phyloP scores from a whole-genome alignment of 2,329 filamentous ascomycete species.

The Canariomyces notabilis region DNA sequence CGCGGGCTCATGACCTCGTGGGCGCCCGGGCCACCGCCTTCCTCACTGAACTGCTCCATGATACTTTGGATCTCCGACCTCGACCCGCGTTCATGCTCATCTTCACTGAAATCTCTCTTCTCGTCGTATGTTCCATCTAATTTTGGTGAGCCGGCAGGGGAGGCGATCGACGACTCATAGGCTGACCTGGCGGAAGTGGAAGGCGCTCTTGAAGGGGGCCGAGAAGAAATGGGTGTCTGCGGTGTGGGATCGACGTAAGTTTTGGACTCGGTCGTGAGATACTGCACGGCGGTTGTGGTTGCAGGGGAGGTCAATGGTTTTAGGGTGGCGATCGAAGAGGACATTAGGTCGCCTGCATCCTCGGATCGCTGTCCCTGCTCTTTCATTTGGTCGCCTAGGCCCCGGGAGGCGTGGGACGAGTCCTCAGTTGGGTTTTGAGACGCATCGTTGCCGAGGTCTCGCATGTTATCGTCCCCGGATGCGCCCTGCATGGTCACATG shows the following conservation, averaged over 20 bases:
- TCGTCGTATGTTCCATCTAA: constrained; percentile 55
- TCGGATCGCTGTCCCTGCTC: constrained; percentile 5
- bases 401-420: not conserved
- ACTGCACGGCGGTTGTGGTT: constrained; percentile 35
- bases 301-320: constrained; percentile 41
- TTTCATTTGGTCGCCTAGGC: not conserved
- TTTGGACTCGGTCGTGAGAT: constrained; percentile 43
- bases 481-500: not conserved
- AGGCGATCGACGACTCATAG: constrained; percentile 37
- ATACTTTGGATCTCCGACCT: constrained; percentile 91
- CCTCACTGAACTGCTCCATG: constrained; percentile 90
- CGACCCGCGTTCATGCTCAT: constrained; percentile 63
- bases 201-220: constrained; percentile 55
- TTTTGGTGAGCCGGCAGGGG: constrained; percentile 50
- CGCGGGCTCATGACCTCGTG: constrained; percentile 91
- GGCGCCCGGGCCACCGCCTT: constrained; percentile 62
- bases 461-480: constrained; percentile 10
- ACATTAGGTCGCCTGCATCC: constrained; percentile 32
- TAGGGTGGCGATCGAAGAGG: constrained; percentile 45
- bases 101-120: constrained; percentile 52
- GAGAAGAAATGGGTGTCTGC: constrained; percentile 50
- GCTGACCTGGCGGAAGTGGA: constrained; percentile 48
- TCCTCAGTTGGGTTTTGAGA: not conserved
- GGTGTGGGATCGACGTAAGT: constrained; percentile 55
- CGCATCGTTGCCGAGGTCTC: constrained; percentile 3